These are phyloP conservation scores for Marsdenia floribunda DNA, from an alignment of 257 asterid species.

Conservation along the genomic window DNA sequence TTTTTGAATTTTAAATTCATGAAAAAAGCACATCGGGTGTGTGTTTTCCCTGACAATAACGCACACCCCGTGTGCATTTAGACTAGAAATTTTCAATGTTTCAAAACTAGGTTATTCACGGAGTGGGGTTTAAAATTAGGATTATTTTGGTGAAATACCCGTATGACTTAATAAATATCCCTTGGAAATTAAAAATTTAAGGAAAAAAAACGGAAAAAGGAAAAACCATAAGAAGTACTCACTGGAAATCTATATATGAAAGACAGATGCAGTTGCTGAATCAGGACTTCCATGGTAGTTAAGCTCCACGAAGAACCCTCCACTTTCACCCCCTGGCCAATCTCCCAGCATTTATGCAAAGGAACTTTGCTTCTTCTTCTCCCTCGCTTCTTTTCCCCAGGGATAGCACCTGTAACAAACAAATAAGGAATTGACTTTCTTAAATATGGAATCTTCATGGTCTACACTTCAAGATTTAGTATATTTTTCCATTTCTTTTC, in stretches of 20 bases:
- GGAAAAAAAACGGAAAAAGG: no score
- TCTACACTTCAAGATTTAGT: not conserved
- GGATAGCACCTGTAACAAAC: constrained; percentile 47
- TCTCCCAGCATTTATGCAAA: constrained; percentile 89
- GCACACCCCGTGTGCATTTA: no score
- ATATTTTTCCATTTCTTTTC: not conserved
- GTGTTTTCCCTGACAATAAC: no score
- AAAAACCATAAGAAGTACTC: not conserved
- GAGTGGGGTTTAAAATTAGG: no score
- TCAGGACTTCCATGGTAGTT: constrained; percentile 59
- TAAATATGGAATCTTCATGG: not conserved
- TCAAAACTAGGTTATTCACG: no score
- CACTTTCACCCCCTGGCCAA: constrained; percentile 95
- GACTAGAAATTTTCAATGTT: no score
- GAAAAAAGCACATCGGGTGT: no score
- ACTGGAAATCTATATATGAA: constrained; percentile 49
- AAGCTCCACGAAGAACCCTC: constrained; percentile 90
- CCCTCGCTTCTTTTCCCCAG: constrained; percentile 49
- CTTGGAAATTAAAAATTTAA: no score
- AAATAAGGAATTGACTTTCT: constrained; percentile 4
- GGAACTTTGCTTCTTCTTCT: constrained; percentile 57
- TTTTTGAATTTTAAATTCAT: no score
- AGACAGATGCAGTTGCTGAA: constrained; percentile 61
- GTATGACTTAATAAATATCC: no score
- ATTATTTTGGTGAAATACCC: no score